Percentiles rank a stretch among this genome's conserved stretches.
phyloP scores from a whole-genome alignment of 1,284 basidiomycete species.

The Salmacisia buchloeana region DNA sequence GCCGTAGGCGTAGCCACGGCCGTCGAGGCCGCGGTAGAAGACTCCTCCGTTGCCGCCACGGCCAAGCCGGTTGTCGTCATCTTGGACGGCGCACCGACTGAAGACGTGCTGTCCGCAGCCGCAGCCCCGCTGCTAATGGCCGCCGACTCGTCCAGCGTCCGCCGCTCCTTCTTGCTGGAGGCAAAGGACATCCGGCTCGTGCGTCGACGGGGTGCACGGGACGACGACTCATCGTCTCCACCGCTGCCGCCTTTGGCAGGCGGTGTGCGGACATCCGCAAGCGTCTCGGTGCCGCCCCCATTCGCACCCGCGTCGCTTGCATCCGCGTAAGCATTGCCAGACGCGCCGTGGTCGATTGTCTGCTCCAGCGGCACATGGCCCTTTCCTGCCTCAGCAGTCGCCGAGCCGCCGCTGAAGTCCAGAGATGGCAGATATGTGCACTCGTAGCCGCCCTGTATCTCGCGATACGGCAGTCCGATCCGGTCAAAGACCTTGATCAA shows the following conservation, averaged over 20 bases:
- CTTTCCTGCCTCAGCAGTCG: conserved; percentile 18
- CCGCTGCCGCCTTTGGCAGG: conserved; percentile 17
- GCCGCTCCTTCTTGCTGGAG: conserved; percentile 24
- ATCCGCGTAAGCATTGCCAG: neutral
- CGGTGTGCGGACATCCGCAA: conserved; percentile 15
- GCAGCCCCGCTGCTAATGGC: conserved; percentile 16
- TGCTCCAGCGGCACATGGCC: conserved; percentile 23
- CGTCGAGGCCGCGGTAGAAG: neutral
- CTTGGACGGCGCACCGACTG: neutral
- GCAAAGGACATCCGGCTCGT: conserved; percentile 36
- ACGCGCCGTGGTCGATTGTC: neutral
- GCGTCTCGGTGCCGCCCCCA: conserved; percentile 19
- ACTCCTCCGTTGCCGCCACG: neutral
- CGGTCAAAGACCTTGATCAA: conserved; percentile 80
- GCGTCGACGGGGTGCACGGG: conserved; percentile 23
- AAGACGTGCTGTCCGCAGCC: neutral
- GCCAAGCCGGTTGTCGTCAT: neutral
- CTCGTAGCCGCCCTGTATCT: conserved; percentile 86
- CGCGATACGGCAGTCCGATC: conserved; percentile 88
- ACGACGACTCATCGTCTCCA: conserved; percentile 14
- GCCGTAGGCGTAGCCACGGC: too few species aligned
- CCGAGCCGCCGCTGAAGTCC: conserved; percentile 58
- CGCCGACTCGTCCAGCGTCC: conserved; percentile 15
- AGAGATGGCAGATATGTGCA: conserved; percentile 92
- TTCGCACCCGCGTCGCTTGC: neutral